These are phyloP conservation scores for Vitis hybrid DNA, from an alignment of 177 flowering plant genomes.

Conservation along the genomic window DNA sequence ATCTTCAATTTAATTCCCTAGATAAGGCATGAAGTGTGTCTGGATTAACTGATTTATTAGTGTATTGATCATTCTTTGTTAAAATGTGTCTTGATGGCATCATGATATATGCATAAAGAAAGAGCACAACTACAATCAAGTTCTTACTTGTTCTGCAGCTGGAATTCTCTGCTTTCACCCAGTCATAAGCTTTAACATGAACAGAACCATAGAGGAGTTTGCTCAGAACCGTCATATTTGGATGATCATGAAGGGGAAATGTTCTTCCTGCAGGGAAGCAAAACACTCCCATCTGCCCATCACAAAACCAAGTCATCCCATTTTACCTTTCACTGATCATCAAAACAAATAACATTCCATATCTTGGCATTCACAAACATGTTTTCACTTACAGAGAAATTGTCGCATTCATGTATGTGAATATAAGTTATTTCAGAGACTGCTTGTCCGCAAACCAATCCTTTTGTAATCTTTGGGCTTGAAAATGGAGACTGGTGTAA, in stretches of 20 bases:
- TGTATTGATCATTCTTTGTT: too few relatives aligned
- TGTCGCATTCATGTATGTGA: conserved; percentile 32
- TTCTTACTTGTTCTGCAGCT: conserved; percentile 20
- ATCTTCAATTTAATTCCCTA: too few relatives aligned
- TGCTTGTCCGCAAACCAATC: conserved; percentile 17
- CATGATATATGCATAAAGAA: too few relatives aligned
- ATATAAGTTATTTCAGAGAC: conserved; percentile 34
- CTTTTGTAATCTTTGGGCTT: conserved; percentile 1
- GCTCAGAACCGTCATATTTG: conserved; percentile 48
- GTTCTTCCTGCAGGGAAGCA: conserved; percentile 30
- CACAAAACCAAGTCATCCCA: not conserved
- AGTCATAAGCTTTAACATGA: conserved; percentile 41
- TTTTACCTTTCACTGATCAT: not conserved
- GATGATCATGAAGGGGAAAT: conserved; percentile 44
- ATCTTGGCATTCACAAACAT: too few relatives aligned
- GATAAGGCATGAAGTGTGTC: too few relatives aligned
- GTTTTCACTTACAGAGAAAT: conserved; percentile 31
- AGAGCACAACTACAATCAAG: too few relatives aligned
- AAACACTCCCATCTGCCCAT: conserved; percentile 40
- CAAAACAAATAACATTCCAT: not conserved
- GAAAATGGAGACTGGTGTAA: conserved; percentile 6
- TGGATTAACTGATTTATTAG: too few relatives aligned
- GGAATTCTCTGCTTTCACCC: conserved; percentile 25
- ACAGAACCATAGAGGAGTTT: conserved; percentile 40
- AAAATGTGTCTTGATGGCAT: too few relatives aligned